Conservation (phyloP, 768 basidiomycete species). For the Lactarius hengduanensis region DNA sequence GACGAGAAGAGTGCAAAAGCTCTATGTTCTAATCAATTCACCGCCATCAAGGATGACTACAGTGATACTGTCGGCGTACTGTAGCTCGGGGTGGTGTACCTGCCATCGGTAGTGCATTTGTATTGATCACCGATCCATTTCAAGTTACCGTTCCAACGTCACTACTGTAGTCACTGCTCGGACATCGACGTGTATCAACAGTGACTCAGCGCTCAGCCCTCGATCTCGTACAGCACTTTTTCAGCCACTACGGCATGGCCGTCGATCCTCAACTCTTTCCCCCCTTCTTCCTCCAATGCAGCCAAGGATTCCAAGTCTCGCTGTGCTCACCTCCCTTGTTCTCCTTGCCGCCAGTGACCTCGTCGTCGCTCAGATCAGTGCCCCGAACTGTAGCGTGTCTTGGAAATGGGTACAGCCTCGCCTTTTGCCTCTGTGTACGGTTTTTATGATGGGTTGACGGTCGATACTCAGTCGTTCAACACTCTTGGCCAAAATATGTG, state of each 20-base stretch:
- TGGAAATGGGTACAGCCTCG: slow-evolving; percentile 8
- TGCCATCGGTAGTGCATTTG: no score
- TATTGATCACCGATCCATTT: no score
- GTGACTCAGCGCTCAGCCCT: neutral
- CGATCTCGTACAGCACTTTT: neutral
- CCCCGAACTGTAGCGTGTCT: slow-evolving; percentile 7
- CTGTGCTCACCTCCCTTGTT: neutral
- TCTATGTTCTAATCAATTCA: no score
- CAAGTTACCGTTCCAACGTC: no score
- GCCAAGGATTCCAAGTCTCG: neutral
- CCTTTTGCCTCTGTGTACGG: neutral
- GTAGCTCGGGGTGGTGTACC: no score
- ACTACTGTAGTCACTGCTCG: no score
- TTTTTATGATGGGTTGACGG: neutral
- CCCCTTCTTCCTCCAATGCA: neutral
- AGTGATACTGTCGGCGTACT: no score
- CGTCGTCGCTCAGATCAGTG: slow-evolving; percentile 1
- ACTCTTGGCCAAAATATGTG: slow-evolving; percentile 13
- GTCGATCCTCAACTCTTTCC: neutral
- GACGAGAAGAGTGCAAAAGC: no score
- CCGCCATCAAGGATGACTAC: no score
- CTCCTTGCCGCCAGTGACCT: slow-evolving; percentile 3
- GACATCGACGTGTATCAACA: neutral
- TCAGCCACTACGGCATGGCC: neutral
- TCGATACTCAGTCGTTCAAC: slow-evolving; percentile 9